Conservation (phyloP, 805 yeast genomes). For the Starmerella stellata region DNA sequence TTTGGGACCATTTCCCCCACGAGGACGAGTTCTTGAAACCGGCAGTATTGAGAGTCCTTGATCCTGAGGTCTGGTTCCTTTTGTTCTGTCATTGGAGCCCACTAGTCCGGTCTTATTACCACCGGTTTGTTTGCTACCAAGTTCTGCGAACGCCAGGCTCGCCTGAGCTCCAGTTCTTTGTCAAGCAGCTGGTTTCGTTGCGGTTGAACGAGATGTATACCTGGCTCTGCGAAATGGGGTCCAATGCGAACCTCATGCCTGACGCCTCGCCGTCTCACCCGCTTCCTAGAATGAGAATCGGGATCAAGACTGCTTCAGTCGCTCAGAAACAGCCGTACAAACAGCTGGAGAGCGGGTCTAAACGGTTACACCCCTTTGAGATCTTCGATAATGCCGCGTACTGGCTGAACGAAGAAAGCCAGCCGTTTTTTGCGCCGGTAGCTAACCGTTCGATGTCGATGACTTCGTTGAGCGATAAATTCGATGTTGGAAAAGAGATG, state of each 20-base stretch:
- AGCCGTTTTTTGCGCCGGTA: neutral
- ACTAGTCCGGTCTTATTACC: slow-evolving; percentile 49
- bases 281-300: slow-evolving; percentile 18
- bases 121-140: slow-evolving; percentile 52
- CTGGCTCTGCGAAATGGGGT: neutral
- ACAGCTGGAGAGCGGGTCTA: slow-evolving; percentile 6
- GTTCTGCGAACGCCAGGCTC: slow-evolving; percentile 19
- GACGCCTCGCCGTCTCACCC: slow-evolving; percentile 19
- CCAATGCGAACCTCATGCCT: slow-evolving; percentile 4
- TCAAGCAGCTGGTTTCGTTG: neutral
- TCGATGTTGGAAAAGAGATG: too few relatives aligned
- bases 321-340: slow-evolving; percentile 13
- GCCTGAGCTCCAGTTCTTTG: neutral
- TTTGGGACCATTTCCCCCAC: slow-evolving; percentile 44
- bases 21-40: slow-evolving; percentile 25
- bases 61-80: slow-evolving; percentile 33
- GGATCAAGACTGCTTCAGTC: slow-evolving; percentile 9
- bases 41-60: slow-evolving; percentile 37
- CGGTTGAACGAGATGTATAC: neutral
- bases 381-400: slow-evolving; percentile 26
- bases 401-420: slow-evolving; percentile 6
- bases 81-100: slow-evolving; percentile 70
- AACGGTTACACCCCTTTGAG: slow-evolving; percentile 22
- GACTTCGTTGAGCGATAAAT: neutral
- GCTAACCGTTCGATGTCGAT: neutral